A percentile compares a stretch with the other conserved stretches of the same genome.
These are phyloP conservation scores for Monosporascus ibericus DNA, from an alignment of 2,329 filamentous ascomycete species.

Conservation along the genomic window DNA sequence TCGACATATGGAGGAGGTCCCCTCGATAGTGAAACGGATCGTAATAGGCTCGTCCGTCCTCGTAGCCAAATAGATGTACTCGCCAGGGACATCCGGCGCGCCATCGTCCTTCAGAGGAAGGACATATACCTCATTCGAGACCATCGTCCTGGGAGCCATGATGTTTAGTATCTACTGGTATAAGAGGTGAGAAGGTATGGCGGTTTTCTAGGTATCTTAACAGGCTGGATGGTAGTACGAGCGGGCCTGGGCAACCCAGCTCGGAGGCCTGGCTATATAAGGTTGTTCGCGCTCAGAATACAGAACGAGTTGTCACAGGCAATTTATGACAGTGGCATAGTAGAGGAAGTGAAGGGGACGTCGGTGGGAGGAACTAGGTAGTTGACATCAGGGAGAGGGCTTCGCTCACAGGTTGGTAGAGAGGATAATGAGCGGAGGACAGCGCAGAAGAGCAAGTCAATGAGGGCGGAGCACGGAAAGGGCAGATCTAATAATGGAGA, in stretches of 20 bases:
- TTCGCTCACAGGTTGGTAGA: not conserved
- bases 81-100: conserved; percentile 79
- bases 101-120: conserved; percentile 89
- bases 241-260: too few relatives aligned
- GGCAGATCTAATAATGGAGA: not conserved
- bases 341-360: not conserved
- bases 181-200: not conserved
- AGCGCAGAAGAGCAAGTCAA: not conserved
- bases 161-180: not conserved
- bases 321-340: not conserved
- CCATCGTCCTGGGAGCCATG: conserved; percentile 57
- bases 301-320: not conserved
- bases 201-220: too few relatives aligned
- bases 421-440: not conserved
- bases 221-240: too few relatives aligned
- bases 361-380: not conserved
- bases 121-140: conserved; percentile 71
- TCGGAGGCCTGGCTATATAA: too few relatives aligned
- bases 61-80: conserved; percentile 87
- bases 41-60: conserved; percentile 66
- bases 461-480: not conserved
- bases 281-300: not conserved
- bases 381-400: not conserved
- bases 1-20: conserved; percentile 90
- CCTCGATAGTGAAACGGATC: conserved; percentile 85